These are phyloP conservation scores for Metrosideros polymorpha DNA, from an alignment of 441 rosid genomes.

Conservation along the genomic window DNA sequence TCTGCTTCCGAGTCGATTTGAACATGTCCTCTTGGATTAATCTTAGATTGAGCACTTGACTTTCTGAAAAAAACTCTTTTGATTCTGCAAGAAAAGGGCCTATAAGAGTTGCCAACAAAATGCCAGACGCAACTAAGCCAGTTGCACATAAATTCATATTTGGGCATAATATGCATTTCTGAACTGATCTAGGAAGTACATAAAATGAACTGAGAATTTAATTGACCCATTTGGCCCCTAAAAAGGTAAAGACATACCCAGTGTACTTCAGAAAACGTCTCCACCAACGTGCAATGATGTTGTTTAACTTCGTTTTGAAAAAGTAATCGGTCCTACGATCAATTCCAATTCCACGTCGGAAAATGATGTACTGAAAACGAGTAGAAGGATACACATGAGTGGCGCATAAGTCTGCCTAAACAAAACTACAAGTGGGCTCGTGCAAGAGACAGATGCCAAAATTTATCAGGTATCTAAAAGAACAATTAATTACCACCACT, in stretches of 20 bases:
- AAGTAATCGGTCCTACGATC: background rate
- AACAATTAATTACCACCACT: background rate
- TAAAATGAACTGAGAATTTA: background rate
- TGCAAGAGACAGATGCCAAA: background rate
- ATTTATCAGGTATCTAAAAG: background rate
- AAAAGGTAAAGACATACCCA: background rate
- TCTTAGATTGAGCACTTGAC: background rate
- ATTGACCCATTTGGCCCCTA: background rate
- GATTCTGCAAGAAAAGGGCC: background rate
- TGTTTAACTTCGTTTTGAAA: background rate
- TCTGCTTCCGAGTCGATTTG: background rate
- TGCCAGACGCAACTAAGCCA: background rate
- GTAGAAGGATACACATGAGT: background rate
- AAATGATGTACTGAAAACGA: slow-evolving; percentile 7
- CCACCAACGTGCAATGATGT: slow-evolving; percentile 5
- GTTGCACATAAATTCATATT: background rate
- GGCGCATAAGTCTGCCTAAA: background rate
- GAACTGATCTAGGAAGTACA: background rate
- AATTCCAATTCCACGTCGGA: slow-evolving; percentile 7
- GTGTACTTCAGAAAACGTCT: background rate
- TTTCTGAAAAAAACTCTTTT: background rate
- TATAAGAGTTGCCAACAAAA: background rate
- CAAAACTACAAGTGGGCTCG: background rate
- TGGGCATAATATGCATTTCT: background rate
- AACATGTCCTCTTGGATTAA: background rate